Base-by-base conservation (phyloP, 2,329 filamentous ascomycete genomes). In the Pseudomassariella vexata region DNA sequence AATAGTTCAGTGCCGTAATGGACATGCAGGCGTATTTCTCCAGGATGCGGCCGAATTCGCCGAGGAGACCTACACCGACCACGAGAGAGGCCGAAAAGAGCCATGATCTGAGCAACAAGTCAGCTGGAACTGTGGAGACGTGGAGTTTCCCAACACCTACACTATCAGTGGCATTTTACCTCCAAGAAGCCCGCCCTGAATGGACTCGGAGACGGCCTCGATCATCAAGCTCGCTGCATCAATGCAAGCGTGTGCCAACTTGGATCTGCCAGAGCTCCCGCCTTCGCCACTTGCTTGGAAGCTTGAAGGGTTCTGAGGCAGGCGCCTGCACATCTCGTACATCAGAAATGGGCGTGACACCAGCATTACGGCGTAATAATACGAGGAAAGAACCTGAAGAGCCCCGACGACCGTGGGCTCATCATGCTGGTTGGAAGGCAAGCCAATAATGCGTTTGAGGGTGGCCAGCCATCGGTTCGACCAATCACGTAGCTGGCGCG, bases 311-410 rank as follows among this genome's bases (percentile, higher is more conserved):
- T 42, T 50, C 8, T 66, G 63, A 0, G 60, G 58, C 4, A 73
- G 40, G 0, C 70, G 56, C 18, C 60, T 59, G 30, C 61, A 66
- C 3, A 74, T 52, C 45, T 74, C 70, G 29, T 70, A 72, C 68
- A 74, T 73, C 6, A 75, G 55, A 30, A 75, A 75, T 0, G 70
- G 70, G 1, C 70, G 55, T 0, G 70, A 70, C 0, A 74, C 68
- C 3, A 75, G 57, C 56, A 75, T 74, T n/a, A 74, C 70, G 1
- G 68, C 66, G 36, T 75, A 74, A 46, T 73, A 73, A 34, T 74
- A 75, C 2, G 68, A 66, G 1, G 65, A 59, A 6, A 75, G 46
- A 1, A 71, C 62, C 45, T 72, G 68, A 18, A 67, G 71, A 0
- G 69, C 68, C 1, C 69, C 70, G 6, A 60, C 59, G 1, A 59